Evolutionary conservation across 1,284 basidiomycete genomes (phyloP), one percentile per base, ranked within the genome.

Genomic region (Ceratobasidium theobromae): DNA sequence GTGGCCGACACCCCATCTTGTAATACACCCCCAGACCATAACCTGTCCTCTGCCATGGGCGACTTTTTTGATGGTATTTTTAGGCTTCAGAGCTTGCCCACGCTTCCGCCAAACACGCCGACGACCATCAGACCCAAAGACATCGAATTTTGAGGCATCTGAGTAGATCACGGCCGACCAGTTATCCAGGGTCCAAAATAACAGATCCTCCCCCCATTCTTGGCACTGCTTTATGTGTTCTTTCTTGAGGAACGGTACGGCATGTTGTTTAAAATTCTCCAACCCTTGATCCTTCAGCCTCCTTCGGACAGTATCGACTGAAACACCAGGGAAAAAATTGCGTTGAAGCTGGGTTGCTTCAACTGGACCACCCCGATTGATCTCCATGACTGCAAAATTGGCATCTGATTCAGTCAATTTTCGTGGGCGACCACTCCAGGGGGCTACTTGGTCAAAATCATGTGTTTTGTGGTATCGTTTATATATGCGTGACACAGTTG

Each of bases 11-110:
- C 68, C 58, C 5, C 8, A n/a, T 2, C 43, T 18, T 4, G 66
- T 69, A 27, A 67, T 53, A 41, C 58, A 65, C 21, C 66, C 68
- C 68, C 66, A 67, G 40, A 69, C 65, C 57, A 69, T 69, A 6
- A 69, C 53, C 1, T 27, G 16, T 18, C 57, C 68, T 4, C 68
- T 52, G n/a, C 66, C 66, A 49, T 67, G 58, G 5, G 41, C n/a
- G 16, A 60, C 55, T 35, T 35, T 48, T 30, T 60, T 48, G 5
- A n/a, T 1, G 4, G 55, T 60, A n/a, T 48, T 43, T 12, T 27
- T 28, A 18, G 43, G 43, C 46, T 60, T 30, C 11, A 60, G 30
- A 11, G 12, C 35, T 45, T 55, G 3, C 25, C 38, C n/a, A 53
- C 32, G 52, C 4, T 30, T 16, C 30, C 27, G 21, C 49, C 49